Evolutionary conservation across 257 asterid genomes (phyloP), one percentile per base, ranked within the genome.

Genomic region (Jaltomata sinuosa): DNA sequence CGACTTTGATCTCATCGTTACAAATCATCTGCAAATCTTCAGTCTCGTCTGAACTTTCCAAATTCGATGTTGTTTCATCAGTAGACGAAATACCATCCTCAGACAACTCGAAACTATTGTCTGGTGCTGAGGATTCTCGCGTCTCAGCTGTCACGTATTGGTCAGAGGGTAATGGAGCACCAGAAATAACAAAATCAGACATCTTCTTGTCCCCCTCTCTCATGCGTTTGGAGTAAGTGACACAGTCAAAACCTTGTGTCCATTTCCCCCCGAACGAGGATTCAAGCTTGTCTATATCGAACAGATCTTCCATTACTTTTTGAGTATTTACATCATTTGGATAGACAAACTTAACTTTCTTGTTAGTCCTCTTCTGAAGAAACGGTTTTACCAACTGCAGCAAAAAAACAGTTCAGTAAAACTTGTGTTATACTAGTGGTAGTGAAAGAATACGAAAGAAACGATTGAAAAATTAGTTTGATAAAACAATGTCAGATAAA

Each of bases 301-400:
- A 92, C 11, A 90, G 82, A 52, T 90, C 72, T 49, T 89, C 94
- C 94, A 90, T 90, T 72, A 90, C 49, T 88, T 89, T 93, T 82
- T 57, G 81, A 80, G 89, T 88, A 53, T 89, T 87, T 31, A 90
- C 91, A 45, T 89, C 88, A 81, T 91, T 89, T 0, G 92, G 86
- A 85, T 90, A 91, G 40, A 89, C 94, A 53, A 93, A 93, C 87
- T 83, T 89, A 77, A 93, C 90, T 85, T 93, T 93, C 88, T 90
- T 91, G 91, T 76, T 85, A 15, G 95, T 93, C 87, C 90, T 93
- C 10, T 81, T 88, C 92, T 93, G 94, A 21, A 91, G 91, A 88
- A 93, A 93, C 21, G 92, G 93, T 38, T 91, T 93, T 87, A 89
- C 95, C 90, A 93, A 49, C 95, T 93, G 89, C 91, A 65, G 21